Conservation (phyloP, 345 rosid genomes). For the Psidium friedrichsthalianum region DNA sequence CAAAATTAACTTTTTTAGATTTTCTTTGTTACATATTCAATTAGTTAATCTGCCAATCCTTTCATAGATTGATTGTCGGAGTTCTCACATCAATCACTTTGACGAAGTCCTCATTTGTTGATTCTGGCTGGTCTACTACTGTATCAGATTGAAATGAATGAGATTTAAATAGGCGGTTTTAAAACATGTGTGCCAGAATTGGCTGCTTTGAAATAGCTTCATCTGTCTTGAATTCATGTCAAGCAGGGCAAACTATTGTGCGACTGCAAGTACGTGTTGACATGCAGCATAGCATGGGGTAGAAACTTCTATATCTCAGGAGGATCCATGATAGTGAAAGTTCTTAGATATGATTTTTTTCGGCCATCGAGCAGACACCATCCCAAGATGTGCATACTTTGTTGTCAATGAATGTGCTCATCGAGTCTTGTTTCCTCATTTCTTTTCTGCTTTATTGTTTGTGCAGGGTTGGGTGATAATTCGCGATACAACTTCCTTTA, state of each 20-base stretch:
- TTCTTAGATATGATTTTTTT: background rate
- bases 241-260: background rate
- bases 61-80: background rate
- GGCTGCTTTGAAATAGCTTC: background rate
- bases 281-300: background rate
- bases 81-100: background rate
- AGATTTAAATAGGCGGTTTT: background rate
- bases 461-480: conserved; percentile 96
- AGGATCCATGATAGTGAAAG: background rate
- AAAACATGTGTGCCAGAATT: background rate
- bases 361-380: background rate
- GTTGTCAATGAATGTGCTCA: background rate
- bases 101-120: background rate
- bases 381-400: background rate
- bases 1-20: background rate
- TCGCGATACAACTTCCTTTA: conserved; percentile 55
- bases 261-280: background rate
- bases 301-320: background rate
- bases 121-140: background rate
- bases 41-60: background rate
- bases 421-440: background rate
- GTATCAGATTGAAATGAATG: background rate
- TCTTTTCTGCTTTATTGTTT: background rate
- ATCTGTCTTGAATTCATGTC: background rate
- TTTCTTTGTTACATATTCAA: background rate